phyloP scores from a whole-genome alignment of 148 eudicot genomes.

The Rhododendron williamsianum region DNA sequence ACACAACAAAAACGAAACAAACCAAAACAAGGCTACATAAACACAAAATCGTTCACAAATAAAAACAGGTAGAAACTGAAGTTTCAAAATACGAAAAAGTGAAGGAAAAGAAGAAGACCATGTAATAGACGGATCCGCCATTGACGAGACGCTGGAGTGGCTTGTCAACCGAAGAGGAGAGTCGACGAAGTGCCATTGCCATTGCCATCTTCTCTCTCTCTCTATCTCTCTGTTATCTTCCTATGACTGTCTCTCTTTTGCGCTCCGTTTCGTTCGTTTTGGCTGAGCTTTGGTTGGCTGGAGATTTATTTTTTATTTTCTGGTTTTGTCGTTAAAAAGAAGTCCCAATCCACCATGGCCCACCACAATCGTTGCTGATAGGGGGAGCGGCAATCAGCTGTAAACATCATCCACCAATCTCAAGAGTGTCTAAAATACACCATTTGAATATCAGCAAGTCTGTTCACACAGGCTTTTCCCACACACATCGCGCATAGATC shows the following conservation, averaged over 20 bases:
- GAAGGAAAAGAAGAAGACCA: conserved; percentile 33
- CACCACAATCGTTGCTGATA: neutral
- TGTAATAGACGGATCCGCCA: conserved; percentile 56
- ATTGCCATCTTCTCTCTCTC: conserved; percentile 52
- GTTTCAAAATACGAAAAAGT: neutral
- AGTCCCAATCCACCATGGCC: neutral
- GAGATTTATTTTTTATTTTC: conserved; percentile 11
- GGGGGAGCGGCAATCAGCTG: neutral
- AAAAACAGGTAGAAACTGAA: neutral
- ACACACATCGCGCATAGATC: too few species aligned
- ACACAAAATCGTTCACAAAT: neutral
- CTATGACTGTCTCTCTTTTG: conserved; percentile 4
- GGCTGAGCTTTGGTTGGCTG: conserved; percentile 50
- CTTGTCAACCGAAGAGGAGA: conserved; percentile 62
- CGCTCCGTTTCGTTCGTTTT: conserved; percentile 3
- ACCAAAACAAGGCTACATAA: neutral
- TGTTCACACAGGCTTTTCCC: too few species aligned
- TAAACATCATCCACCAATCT: too few species aligned
- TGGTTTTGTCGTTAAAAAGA: conserved; percentile 1
- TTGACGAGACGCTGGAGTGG: conserved; percentile 48
- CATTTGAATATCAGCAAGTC: too few species aligned
- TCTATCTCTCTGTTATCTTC: conserved; percentile 10
- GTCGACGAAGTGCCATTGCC: conserved; percentile 86
- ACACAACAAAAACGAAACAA: conserved; percentile 12
- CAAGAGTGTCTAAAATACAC: too few species aligned